Conservation (phyloP, 192 early-diverging fungal species). For the Backusella morwellensis region DNA sequence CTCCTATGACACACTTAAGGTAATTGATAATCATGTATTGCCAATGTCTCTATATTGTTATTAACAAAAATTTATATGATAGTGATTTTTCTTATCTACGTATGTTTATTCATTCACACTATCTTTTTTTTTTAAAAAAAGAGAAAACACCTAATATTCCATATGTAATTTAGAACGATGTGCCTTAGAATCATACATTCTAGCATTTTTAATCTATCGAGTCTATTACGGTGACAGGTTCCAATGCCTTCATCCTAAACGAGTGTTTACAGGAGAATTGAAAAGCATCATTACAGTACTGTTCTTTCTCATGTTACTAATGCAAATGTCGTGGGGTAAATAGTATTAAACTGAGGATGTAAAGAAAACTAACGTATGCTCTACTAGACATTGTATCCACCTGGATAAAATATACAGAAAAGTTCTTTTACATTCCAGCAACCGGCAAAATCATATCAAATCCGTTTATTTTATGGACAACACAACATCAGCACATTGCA, state of each 20-base stretch:
- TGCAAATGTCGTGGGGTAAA: constrained; percentile 30
- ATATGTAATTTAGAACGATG: not conserved
- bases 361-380: not conserved
- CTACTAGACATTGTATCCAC: constrained; percentile 24
- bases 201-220: constrained; percentile 13
- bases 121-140: no score
- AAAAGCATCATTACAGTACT: constrained; percentile 33
- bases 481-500: constrained; percentile 13
- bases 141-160: not conserved
- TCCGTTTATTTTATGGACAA: constrained; percentile 19
- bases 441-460: constrained; percentile 11
- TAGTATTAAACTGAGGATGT: not conserved
- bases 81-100: constrained; percentile 32
- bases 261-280: constrained; percentile 23
- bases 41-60: no score
- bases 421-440: not conserved
- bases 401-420: constrained; percentile 30
- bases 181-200: constrained; percentile 4
- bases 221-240: constrained; percentile 22
- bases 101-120: not conserved
- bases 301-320: constrained; percentile 20
- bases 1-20: constrained; percentile 11
- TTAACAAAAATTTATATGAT: not conserved
- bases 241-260: constrained; percentile 18
- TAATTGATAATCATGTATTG: not conserved